Evolutionary conservation across 2,329 filamentous ascomycete species (phyloP).

Genomic region (Ophiognomonia clavigignenti-juglandacearum): DNA sequence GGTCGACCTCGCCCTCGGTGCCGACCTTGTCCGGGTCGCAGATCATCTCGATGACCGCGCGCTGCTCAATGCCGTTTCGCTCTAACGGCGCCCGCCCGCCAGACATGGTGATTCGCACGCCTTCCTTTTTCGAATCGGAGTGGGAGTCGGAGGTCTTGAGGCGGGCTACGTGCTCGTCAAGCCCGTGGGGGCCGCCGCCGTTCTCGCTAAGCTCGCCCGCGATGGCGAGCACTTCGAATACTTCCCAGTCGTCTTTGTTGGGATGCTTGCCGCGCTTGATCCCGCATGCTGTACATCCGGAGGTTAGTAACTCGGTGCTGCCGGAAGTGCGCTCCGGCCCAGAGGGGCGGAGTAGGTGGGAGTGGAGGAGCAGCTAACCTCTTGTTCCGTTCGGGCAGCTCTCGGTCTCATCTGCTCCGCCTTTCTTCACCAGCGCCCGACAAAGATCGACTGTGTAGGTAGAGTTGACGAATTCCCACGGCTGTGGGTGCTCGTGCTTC

Average conservation of each 20-base stretch:
- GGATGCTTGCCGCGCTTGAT: conserved; percentile 55
- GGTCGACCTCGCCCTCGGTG: conserved; percentile 63
- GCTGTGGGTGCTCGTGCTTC: conserved; percentile 34
- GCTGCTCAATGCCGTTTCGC: conserved; percentile 58
- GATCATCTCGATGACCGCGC: conserved; percentile 77
- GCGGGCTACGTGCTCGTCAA: conserved; percentile 63
- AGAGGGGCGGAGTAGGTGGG: no score
- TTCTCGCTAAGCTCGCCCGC: conserved; percentile 63
- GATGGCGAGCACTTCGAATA: conserved; percentile 62
- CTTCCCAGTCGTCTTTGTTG: conserved; percentile 41
- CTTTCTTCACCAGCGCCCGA: conserved; percentile 56
- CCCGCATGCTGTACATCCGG: conserved; percentile 60
- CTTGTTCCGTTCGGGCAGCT: conserved; percentile 66
- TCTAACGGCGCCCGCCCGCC: conserved; percentile 52
- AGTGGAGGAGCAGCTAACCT: conserved; percentile 40
- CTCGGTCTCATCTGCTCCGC: conserved; percentile 49
- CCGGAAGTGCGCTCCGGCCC: background rate
- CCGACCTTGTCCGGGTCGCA: conserved; percentile 72
- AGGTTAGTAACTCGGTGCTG: background rate
- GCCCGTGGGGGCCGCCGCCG: conserved; percentile 41
- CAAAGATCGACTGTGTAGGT: conserved; percentile 83
- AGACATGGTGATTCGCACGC: conserved; percentile 63
- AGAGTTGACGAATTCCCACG: conserved; percentile 59
- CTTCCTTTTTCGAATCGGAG: conserved; percentile 63
- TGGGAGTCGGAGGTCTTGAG: conserved; percentile 62